phyloP scores from a whole-genome alignment of 805 yeast genomes.

The Candida ascalaphidarum region DNA sequence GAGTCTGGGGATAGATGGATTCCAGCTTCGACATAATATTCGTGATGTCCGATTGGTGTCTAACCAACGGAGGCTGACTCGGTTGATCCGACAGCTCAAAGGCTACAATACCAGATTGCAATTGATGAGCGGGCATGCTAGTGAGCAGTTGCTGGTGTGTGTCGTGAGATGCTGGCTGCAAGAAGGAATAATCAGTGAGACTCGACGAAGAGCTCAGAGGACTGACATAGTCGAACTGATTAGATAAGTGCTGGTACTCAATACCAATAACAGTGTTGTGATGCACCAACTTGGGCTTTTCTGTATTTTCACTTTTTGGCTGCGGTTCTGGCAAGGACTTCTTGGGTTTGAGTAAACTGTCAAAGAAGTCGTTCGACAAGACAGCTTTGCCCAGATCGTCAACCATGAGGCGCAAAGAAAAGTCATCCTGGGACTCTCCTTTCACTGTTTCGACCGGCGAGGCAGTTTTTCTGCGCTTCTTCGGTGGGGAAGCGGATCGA shows the following conservation, averaged over 20 bases:
- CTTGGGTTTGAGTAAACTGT: background rate
- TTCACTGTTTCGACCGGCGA: background rate
- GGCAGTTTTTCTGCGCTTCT: background rate
- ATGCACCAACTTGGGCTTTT: conserved; percentile 14
- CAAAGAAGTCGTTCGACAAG: conserved; percentile 16
- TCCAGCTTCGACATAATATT: conserved; percentile 2
- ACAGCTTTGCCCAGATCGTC: conserved; percentile 35
- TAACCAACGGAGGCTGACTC: too few relatives aligned
- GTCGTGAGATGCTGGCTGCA: background rate
- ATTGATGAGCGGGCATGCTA: background rate
- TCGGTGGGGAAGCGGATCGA: background rate
- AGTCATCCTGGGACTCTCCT: conserved; percentile 8
- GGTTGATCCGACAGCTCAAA: conserved; percentile 1
- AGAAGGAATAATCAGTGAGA: too few relatives aligned
- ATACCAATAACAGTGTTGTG: conserved; percentile 20
- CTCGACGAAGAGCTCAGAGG: too few relatives aligned
- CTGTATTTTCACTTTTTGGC: too few relatives aligned
- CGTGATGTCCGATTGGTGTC: background rate
- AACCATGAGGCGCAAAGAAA: conserved; percentile 26
- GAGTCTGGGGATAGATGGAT: conserved; percentile 37
- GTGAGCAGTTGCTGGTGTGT: background rate
- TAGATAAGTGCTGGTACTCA: conserved; percentile 6
- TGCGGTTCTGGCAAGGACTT: background rate
- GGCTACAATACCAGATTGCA: background rate
- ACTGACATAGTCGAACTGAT: background rate